A percentile compares a stretch with the other conserved stretches of the same genome.
Evolutionary conservation across 2,329 filamentous ascomycete species (phyloP).

Genomic region (Coniella vitis): DNA sequence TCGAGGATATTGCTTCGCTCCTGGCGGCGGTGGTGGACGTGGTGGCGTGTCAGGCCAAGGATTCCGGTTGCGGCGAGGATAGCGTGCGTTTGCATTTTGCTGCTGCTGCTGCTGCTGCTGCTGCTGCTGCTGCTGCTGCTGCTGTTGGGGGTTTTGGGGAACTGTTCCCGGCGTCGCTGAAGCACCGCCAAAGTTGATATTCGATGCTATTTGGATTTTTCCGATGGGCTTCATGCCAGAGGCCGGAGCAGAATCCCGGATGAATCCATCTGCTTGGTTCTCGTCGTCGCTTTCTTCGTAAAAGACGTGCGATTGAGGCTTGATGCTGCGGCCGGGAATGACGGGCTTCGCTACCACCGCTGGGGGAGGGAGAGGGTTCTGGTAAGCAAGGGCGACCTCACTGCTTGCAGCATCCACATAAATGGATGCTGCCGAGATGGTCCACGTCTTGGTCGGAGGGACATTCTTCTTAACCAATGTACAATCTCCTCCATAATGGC

Average conservation of each 20-base stretch:
- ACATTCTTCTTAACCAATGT: slow-evolving; percentile 18
- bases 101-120: slow-evolving; percentile 5
- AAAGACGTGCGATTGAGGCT: slow-evolving; percentile 31
- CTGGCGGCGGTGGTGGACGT: slow-evolving; percentile 5
- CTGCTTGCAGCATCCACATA: slow-evolving; percentile 43
- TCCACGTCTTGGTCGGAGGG: slow-evolving; percentile 40
- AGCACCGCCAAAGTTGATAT: slow-evolving; percentile 12
- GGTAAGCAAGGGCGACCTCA: slow-evolving; percentile 30
- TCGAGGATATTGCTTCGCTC: slow-evolving; percentile 6
- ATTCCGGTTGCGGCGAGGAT: slow-evolving; percentile 9
- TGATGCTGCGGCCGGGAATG: slow-evolving; percentile 24
- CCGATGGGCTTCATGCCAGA: slow-evolving; percentile 2
- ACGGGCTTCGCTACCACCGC: slow-evolving; percentile 14
- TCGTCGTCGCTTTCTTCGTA: slow-evolving; percentile 43
- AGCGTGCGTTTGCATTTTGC: neutral
- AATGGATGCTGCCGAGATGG: slow-evolving; percentile 37
- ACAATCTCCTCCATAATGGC: slow-evolving; percentile 55
- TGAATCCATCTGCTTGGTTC: slow-evolving; percentile 33
- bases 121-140: slow-evolving; percentile 1
- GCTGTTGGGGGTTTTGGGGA: neutral
- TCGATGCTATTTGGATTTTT: slow-evolving; percentile 15
- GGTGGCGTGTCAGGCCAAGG: neutral
- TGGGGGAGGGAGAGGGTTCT: slow-evolving; percentile 9
- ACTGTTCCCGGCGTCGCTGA: neutral
- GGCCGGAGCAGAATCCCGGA: slow-evolving; percentile 18